Conservation (phyloP, 179 eudicot species). For the Patellifolia procumbens region DNA sequence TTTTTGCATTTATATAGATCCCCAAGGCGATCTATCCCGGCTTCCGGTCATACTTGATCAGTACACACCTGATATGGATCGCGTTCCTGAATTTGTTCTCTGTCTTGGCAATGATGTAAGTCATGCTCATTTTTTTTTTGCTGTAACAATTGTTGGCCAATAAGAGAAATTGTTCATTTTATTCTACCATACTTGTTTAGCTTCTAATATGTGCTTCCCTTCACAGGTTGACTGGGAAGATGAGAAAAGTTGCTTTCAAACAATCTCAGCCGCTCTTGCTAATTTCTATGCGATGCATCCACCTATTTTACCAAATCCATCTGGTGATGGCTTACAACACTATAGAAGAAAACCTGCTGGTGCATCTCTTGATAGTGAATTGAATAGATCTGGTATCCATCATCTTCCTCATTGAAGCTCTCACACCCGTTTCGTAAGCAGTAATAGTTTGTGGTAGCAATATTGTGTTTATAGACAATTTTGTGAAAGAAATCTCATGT, state of each 20-base stretch:
- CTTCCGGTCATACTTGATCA: conserved; percentile 93
- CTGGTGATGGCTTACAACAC: conserved; percentile 70
- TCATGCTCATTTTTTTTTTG: conserved; percentile 10
- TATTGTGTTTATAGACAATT: no score
- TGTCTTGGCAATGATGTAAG: conserved; percentile 85
- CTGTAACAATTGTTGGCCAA: not conserved
- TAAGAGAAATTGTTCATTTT: not conserved
- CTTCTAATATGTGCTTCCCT: conserved; percentile 22
- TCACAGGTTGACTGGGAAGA: conserved; percentile 89
- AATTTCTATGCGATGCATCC: conserved; percentile 97
- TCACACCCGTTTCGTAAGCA: no score
- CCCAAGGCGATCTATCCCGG: conserved; percentile 76
- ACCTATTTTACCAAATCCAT: conserved; percentile 90
- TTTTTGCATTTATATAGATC: conserved; percentile 73
- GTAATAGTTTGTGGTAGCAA: no score
- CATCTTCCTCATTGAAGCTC: conserved; percentile 10
- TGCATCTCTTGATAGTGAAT: conserved; percentile 35
- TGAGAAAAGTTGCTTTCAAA: conserved; percentile 82
- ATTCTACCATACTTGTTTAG: conserved; percentile 1
- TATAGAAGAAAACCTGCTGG: conserved; percentile 47
- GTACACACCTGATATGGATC: conserved; percentile 97
- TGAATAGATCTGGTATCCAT: conserved; percentile 35
- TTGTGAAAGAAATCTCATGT: no score
- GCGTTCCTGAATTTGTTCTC: conserved; percentile 72
- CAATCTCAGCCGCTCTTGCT: conserved; percentile 89